Conservation (phyloP, 2,329 filamentous ascomycete genomes). For the Cordyceps fumosorosea region DNA sequence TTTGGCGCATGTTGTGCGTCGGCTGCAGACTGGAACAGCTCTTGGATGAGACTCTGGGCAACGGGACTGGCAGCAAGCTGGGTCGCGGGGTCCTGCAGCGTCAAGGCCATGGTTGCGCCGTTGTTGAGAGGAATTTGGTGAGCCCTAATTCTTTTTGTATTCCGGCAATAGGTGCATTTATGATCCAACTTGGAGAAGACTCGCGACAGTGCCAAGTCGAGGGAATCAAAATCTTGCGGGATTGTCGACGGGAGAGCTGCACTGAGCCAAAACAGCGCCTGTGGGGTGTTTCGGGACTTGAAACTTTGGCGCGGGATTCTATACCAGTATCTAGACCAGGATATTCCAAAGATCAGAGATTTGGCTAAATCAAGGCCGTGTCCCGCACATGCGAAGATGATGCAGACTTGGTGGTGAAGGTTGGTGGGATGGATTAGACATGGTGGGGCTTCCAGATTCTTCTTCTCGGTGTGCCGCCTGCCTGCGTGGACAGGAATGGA, state of each 20-base stretch:
- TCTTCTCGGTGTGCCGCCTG: no score
- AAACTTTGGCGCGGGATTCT: background rate
- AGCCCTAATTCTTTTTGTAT: background rate
- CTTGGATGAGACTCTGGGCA: slow-evolving; percentile 4
- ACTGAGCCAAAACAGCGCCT: background rate
- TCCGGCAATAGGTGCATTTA: background rate
- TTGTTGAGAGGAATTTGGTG: background rate
- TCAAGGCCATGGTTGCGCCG: background rate
- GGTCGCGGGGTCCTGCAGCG: background rate
- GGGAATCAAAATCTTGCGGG: slow-evolving; percentile 5
- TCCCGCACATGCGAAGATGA: background rate
- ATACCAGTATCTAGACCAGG: no score
- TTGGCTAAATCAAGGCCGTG: background rate
- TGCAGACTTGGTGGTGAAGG: background rate
- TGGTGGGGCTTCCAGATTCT: slow-evolving; percentile 2
- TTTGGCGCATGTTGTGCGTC: background rate
- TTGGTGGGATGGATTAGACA: slow-evolving; percentile 3
- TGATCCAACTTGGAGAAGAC: background rate
- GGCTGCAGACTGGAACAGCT: background rate
- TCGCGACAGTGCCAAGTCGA: background rate
- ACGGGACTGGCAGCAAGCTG: background rate
- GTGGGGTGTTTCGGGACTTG: background rate
- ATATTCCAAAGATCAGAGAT: background rate
- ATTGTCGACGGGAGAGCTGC: no score
- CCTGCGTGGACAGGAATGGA: no score